Evolutionary conservation across 352 stramenopile genomes (phyloP), one percentile per base, ranked within the genome.

Genomic region (Pythium myriotylum): DNA sequence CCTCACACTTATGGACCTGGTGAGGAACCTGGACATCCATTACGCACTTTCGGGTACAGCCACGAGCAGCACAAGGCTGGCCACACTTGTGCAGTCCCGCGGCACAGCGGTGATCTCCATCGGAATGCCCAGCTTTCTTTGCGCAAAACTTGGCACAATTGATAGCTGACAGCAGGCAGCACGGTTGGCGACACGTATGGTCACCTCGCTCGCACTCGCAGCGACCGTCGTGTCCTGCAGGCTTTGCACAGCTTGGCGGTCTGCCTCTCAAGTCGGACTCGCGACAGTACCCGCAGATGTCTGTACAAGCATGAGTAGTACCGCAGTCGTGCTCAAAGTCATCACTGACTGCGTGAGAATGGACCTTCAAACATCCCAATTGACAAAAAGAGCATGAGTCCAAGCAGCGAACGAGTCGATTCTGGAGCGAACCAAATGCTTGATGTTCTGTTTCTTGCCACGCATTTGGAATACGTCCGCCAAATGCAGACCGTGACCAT

Each of bases 301-400:
- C 67, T 19, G 56, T 32, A 39, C 85, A 91, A 0, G 56, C 37
- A 50, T 92, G 85, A 27, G 42, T 79, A 0, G 66, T 82, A 14
- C 66, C 68, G 53, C 85, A 94, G 43, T 89, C 62, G 50, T 94
- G 85, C 0, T 19, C 20, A 0, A 29, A 55, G 17, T 51, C 60
- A 1, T 46, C 59, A 39, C 22, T 37, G 5, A 61, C 53, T 0
- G 60, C 24, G 51, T 92, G 82, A 10, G 67, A 40, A 6, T 74
- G 74, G 22, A 71, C 62, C 35, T 89, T 76, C 77, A 92, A 81
- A 22, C 85, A 94, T 0, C 85, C 79, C 17, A 92, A 61, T 10
- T 74, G 72, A 17, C 80, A 92, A 0, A 73, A 26, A 2, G 61
- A 62, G 43, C 85, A 94, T 5, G 71, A 62, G 48, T 79, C 75